Conservation (phyloP, 2,329 filamentous ascomycete genomes). For the Ascochyta viciae-villosae region DNA sequence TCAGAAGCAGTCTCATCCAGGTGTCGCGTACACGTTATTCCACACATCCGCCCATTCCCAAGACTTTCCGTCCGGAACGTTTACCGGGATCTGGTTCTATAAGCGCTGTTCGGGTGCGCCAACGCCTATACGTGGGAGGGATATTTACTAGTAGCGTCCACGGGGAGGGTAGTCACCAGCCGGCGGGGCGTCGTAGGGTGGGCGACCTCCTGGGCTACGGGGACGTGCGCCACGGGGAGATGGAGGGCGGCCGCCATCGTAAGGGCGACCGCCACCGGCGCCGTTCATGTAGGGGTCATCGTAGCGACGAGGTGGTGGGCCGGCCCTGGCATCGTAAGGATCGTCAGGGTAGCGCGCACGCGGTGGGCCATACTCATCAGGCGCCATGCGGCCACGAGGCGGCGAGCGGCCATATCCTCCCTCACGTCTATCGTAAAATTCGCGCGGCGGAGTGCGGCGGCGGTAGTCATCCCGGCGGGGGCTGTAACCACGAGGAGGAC, state of each 20-base stretch:
- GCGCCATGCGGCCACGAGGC: slow-evolving; percentile 72
- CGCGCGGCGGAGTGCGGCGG: slow-evolving; percentile 76
- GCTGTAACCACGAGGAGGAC: slow-evolving; percentile 81
- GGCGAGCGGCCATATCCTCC: slow-evolving; percentile 62
- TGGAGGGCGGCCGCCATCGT: slow-evolving; percentile 55
- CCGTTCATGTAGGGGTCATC: slow-evolving; percentile 67
- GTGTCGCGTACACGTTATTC: not conserved
- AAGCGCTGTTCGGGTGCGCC: slow-evolving; percentile 13
- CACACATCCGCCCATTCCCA: not conserved
- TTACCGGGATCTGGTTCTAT: slow-evolving; percentile 14
- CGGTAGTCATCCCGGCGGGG: slow-evolving; percentile 88
- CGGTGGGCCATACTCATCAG: slow-evolving; percentile 76
- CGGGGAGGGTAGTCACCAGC: slow-evolving; percentile 54
- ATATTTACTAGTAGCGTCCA: slow-evolving; percentile 42
- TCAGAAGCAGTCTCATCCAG: slow-evolving; percentile 6
- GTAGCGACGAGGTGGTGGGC: slow-evolving; percentile 63
- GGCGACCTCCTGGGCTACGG: slow-evolving; percentile 67
- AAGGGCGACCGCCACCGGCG: slow-evolving; percentile 63
- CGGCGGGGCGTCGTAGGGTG: slow-evolving; percentile 52
- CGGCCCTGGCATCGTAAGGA: slow-evolving; percentile 67
- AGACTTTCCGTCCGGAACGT: slow-evolving; percentile 8
- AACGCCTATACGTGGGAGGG: slow-evolving; percentile 2
- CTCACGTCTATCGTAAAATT: slow-evolving; percentile 84
- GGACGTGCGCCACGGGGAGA: slow-evolving; percentile 49
- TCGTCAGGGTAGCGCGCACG: slow-evolving; percentile 74